phyloP scores from a whole-genome alignment of 2,329 filamentous ascomycete species.

The Aspergillus costaricaensis region DNA sequence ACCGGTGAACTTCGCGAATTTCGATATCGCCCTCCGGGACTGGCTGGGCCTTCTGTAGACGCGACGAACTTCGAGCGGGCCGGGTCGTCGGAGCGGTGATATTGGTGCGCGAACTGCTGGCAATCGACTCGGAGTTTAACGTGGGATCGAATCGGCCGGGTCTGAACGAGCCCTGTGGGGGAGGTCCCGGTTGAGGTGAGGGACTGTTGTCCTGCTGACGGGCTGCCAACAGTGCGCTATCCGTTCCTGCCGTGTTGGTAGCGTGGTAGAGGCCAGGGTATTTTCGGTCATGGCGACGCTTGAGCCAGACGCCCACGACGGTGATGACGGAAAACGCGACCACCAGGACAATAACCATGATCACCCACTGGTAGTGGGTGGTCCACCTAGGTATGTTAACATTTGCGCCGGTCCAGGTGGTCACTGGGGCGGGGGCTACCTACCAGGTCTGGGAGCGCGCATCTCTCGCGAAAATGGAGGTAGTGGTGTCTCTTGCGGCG shows the following conservation, averaged over 20 bases:
- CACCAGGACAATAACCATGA: conserved; percentile 75
- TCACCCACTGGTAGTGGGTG: conserved; percentile 75
- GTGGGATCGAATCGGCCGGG: conserved; percentile 16
- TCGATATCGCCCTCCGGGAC: conserved; percentile 24
- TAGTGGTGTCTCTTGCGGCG: conserved; percentile 31
- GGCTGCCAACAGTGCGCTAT: conserved; percentile 24
- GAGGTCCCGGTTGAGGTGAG: conserved; percentile 9
- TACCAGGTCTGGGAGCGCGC: conserved; percentile 5
- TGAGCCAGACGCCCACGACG: conserved; percentile 68
- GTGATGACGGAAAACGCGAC: conserved; percentile 69
- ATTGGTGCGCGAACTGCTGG: conserved; percentile 34
- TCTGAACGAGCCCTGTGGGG: conserved; percentile 17
- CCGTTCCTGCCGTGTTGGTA: conserved; percentile 23
- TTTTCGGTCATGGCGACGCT: conserved; percentile 71
- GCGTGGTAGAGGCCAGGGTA: conserved; percentile 37
- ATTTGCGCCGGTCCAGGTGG: background rate
- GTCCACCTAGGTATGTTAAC: conserved; percentile 30
- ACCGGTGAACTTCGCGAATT: conserved; percentile 28
- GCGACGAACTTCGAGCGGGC: conserved; percentile 20
- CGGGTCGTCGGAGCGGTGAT: conserved; percentile 20
- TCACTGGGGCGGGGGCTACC: background rate
- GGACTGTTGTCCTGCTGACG: conserved; percentile 22
- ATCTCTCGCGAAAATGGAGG: conserved; percentile 5
- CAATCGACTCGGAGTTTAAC: conserved; percentile 24
- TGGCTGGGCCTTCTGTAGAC: conserved; percentile 26